These are phyloP conservation scores for Fusarium zealandicum DNA, from an alignment of 2,329 filamentous ascomycete species.

Conservation along the genomic window DNA sequence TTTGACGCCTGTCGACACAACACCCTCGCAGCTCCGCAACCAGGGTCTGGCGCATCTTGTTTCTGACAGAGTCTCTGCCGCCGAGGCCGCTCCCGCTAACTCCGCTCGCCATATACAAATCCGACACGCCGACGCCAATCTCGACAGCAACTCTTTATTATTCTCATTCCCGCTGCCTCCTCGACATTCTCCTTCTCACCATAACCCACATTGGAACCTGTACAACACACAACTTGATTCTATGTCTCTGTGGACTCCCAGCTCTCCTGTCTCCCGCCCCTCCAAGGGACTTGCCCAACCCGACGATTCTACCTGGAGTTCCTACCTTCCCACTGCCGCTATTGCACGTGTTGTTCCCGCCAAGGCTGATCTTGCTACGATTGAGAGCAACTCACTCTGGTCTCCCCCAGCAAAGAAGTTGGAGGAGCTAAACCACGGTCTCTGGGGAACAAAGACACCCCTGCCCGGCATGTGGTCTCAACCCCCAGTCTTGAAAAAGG, in stretches of 20 bases:
- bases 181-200: slow-evolving; percentile 16
- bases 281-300: slow-evolving; percentile 48
- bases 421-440: slow-evolving; percentile 28
- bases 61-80: slow-evolving; percentile 30
- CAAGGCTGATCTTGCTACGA: slow-evolving; percentile 38
- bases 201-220: slow-evolving; percentile 4
- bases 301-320: slow-evolving; percentile 47
- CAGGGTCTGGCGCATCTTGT: slow-evolving; percentile 21
- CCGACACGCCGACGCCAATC: slow-evolving; percentile 27
- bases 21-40: not conserved
- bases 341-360: slow-evolving; percentile 43
- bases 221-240: slow-evolving; percentile 9
- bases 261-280: slow-evolving; percentile 29
- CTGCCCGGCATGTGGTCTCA: slow-evolving; percentile 37
- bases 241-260: slow-evolving; percentile 41
- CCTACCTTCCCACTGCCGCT: slow-evolving; percentile 42
- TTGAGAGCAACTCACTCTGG: slow-evolving; percentile 52
- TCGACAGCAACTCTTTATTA: slow-evolving; percentile 20
- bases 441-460: slow-evolving; percentile 35
- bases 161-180: slow-evolving; percentile 16
- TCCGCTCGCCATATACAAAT: slow-evolving; percentile 34
- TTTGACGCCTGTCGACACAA: slow-evolving; percentile 9
- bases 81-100: slow-evolving; percentile 28
- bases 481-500: slow-evolving; percentile 21
- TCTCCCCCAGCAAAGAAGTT: slow-evolving; percentile 28